Percentiles rank a stretch among this genome's conserved stretches.
Evolutionary conservation across 2,329 filamentous ascomycete species (phyloP).

Genomic region (Pseudovirgaria hyperparasitica): DNA sequence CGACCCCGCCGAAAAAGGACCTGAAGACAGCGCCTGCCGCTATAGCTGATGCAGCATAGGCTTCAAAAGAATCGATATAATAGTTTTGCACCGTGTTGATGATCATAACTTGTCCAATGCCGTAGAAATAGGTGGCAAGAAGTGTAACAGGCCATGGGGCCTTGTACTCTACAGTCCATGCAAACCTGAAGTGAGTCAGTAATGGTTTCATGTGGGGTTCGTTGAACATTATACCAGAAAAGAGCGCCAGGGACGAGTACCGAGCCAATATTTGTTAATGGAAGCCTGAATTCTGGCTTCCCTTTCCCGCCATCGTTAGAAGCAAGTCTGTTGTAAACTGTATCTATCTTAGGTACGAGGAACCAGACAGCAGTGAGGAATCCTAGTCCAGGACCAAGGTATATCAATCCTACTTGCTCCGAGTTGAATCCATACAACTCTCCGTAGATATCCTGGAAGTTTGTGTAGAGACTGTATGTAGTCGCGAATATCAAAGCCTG

Average conservation of each 20-base stretch:
- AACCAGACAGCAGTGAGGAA: conserved; percentile 33
- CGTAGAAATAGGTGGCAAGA: conserved; percentile 34
- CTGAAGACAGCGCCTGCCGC: conserved; percentile 37
- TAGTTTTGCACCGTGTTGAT: conserved; percentile 42
- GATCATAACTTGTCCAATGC: conserved; percentile 40
- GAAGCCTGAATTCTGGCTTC: conserved; percentile 31
- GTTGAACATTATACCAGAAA: conserved; percentile 21
- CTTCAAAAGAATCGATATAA: conserved; percentile 40
- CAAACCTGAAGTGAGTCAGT: conserved; percentile 14
- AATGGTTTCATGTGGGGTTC: not conserved
- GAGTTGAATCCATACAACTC: conserved; percentile 32
- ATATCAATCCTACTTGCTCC: conserved; percentile 32
- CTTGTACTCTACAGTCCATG: conserved; percentile 30
- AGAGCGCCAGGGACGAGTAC: conserved; percentile 30
- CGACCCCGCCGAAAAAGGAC: conserved; percentile 32
- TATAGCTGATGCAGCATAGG: conserved; percentile 37
- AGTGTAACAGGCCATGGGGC: conserved; percentile 30
- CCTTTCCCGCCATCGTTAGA: conserved; percentile 26
- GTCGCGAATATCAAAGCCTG: conserved; percentile 36
- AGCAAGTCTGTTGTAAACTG: conserved; percentile 32
- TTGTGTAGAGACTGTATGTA: conserved; percentile 35
- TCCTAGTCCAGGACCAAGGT: conserved; percentile 31
- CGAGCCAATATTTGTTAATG: conserved; percentile 32
- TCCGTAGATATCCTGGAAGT: conserved; percentile 34
- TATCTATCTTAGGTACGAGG: conserved; percentile 34